Evolutionary conservation across 305 asterid genomes (phyloP), one percentile per base, ranked within the genome.

Genomic region (Striga hermonthica): DNA sequence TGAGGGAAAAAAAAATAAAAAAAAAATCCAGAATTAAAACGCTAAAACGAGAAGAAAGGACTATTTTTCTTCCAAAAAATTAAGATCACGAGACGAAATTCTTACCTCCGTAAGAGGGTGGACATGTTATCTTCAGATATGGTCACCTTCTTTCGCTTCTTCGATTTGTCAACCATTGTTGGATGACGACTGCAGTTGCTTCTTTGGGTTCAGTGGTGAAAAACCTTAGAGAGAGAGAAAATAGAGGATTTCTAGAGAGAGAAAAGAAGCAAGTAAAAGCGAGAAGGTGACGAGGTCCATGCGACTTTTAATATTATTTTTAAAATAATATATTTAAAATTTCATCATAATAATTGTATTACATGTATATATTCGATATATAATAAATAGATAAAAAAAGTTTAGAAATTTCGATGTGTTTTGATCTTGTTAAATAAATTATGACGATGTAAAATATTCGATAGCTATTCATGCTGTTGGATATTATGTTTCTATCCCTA

Each of bases 121-220:
- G 79, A 73, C 47, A 72, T 62, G 62, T 76, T 80, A 28, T 80
- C 87, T 74, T 88, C 93, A 10, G 69, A 76, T 66, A 88, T 69
- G 56, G 76, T 63, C 9, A 76, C 72, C 58, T 78, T 81, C 67
- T 78, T 85, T 43, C 57, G 79, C 57, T 75, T 78, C 78, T 72
- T 83, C 37, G 87, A 77, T 70, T 73, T 78, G 13, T 80, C 90
- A n/a, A 67, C 72, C 95, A 82, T 83, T 43, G 59, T 16, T 54
- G 59, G 35, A 54, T 45, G 10, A 9, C 4, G 4, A 2, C 44
- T 39, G 44, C 9, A 7, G 9, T 45, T 28, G 38, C 12, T 54
- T 54, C 10, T 37, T 54, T 54, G 12, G 10, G 38, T 22, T 34
- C 13, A 9, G 38, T 22, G 13, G 59, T 7, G 58, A 8, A 53